Conservation (phyloP, 2,329 filamentous ascomycete species). For the Seiridium unicorne region DNA sequence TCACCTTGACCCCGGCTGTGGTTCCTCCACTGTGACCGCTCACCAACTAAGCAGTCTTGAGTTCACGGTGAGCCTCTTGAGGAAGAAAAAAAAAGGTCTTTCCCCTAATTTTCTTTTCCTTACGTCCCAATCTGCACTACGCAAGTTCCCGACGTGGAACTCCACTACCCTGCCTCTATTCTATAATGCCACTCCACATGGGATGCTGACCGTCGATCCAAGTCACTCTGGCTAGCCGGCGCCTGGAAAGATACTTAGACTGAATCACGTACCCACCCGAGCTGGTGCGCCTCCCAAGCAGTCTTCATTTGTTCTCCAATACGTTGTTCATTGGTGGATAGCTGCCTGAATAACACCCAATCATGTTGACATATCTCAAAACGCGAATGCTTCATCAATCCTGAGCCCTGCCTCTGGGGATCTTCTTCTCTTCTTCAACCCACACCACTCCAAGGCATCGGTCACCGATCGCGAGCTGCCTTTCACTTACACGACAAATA, state of each 20-base stretch:
- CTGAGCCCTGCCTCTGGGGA: slow-evolving; percentile 20
- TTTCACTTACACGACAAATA: background rate
- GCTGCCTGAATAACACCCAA: slow-evolving; percentile 34
- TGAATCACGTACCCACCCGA: slow-evolving; percentile 36
- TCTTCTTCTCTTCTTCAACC: slow-evolving; percentile 10
- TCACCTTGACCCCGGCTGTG: slow-evolving; percentile 23
- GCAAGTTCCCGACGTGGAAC: slow-evolving; percentile 36
- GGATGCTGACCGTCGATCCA: slow-evolving; percentile 37
- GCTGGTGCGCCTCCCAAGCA: slow-evolving; percentile 26
- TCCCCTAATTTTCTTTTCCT: slow-evolving; percentile 26
- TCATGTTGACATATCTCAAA: slow-evolving; percentile 41
- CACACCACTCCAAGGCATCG: background rate
- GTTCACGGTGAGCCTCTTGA: slow-evolving; percentile 22
- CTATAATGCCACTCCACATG: slow-evolving; percentile 30
- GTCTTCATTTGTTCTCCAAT: slow-evolving; percentile 24
- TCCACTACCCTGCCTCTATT: slow-evolving; percentile 28
- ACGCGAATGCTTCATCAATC: slow-evolving; percentile 40
- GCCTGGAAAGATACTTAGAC: slow-evolving; percentile 33
- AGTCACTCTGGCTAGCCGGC: slow-evolving; percentile 32
- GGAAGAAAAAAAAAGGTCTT: slow-evolving; percentile 15
- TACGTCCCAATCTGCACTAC: slow-evolving; percentile 18
- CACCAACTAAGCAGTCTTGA: slow-evolving; percentile 19
- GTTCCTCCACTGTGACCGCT: slow-evolving; percentile 26
- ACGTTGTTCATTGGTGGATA: slow-evolving; percentile 39
- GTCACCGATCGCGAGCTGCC: background rate